These are phyloP conservation scores for Lactarius pseudohatsudake DNA, from an alignment of 768 basidiomycete genomes.

Conservation along the genomic window DNA sequence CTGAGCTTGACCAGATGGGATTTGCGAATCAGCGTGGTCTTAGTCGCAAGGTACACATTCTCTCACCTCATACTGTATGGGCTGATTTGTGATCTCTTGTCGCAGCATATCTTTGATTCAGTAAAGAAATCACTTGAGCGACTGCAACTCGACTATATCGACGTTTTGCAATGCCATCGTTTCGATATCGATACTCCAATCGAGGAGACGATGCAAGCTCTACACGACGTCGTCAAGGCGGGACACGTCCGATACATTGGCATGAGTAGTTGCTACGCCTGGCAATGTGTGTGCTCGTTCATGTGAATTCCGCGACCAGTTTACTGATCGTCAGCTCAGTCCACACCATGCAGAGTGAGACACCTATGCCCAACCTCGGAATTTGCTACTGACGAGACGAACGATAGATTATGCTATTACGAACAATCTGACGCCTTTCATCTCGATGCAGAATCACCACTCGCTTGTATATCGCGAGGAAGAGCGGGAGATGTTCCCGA, in stretches of 20 bases:
- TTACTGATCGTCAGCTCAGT: conserved; percentile 17
- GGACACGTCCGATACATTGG: conserved; percentile 41
- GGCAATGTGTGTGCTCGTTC: conserved; percentile 31
- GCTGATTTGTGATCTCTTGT: neutral
- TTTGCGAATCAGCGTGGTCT: conserved; percentile 41
- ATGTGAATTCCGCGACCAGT: conserved; percentile 5
- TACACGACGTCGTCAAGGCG: conserved; percentile 42
- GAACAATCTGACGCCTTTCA: conserved; percentile 24
- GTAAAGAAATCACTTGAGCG: conserved; percentile 64
- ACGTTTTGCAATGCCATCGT: conserved; percentile 59
- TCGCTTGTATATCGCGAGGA: conserved; percentile 43
- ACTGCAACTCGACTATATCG: conserved; percentile 74
- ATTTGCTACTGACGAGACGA: conserved; percentile 20
- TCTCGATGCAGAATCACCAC: conserved; percentile 33
- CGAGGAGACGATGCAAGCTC: conserved; percentile 36
- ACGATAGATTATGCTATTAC: conserved; percentile 27
- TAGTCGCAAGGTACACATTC: conserved; percentile 37
- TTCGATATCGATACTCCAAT: conserved; percentile 39
- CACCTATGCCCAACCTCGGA: conserved; percentile 7
- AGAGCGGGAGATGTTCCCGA: conserved; percentile 40
- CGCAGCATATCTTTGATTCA: conserved; percentile 69
- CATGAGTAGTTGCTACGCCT: conserved; percentile 34
- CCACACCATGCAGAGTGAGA: conserved; percentile 27
- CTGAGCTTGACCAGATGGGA: conserved; percentile 33
- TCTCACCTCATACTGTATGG: neutral